phyloP scores from a whole-genome alignment of 257 asterid genomes.

The Cordia subcordata region DNA sequence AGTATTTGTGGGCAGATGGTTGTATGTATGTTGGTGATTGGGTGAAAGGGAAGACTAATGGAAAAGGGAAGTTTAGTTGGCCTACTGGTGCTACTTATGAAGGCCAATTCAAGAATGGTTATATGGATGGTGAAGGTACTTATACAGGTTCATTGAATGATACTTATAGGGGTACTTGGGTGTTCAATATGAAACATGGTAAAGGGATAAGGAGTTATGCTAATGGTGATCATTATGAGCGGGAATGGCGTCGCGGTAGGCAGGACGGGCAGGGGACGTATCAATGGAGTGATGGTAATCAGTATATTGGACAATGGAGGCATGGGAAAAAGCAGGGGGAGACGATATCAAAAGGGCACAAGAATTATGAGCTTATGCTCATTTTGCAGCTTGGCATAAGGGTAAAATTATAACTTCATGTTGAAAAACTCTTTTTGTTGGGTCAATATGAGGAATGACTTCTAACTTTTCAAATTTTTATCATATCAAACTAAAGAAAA shows the following conservation, averaged over 20 bases:
- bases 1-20: conserved; percentile 78
- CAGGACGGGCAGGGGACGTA: conserved; percentile 80
- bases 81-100: conserved; percentile 87
- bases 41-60: conserved; percentile 55
- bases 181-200: conserved; percentile 62
- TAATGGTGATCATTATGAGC: conserved; percentile 73
- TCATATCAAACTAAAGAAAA: too few species aligned
- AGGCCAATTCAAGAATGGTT: conserved; percentile 76
- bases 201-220: conserved; percentile 49
- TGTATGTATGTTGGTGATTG: conserved; percentile 92
- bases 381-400: conserved; percentile 96
- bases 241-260: conserved; percentile 62
- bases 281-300: conserved; percentile 71
- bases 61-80: conserved; percentile 88
- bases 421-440: too few species aligned
- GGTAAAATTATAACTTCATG: too few species aligned
- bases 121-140: conserved; percentile 85
- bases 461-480: too few species aligned
- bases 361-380: conserved; percentile 84
- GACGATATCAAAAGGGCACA: conserved; percentile 75
- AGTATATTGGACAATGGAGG: conserved; percentile 76
- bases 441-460: too few species aligned
- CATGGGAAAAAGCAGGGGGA: conserved; percentile 61
- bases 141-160: conserved; percentile 59
- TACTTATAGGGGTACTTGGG: conserved; percentile 70